Percentiles rank a stretch among this genome's conserved stretches.
phyloP scores from a whole-genome alignment of 139 green algal species.

The Coccomyxa sp. region DNA sequence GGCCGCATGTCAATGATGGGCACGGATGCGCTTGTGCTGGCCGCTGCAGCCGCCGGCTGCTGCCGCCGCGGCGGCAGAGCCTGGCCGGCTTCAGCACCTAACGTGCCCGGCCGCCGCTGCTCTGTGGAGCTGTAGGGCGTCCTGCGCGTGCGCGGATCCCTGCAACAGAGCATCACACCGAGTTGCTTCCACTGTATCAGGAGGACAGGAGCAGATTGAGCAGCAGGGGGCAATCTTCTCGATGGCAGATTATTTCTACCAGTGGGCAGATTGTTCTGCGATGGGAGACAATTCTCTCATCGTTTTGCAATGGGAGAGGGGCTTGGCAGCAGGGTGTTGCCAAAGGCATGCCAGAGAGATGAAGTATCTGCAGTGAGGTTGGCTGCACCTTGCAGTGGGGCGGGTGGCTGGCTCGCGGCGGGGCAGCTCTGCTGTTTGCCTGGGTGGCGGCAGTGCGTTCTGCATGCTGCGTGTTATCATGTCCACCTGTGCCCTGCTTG shows the following conservation, averaged over 20 bases:
- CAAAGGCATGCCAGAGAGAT: neutral
- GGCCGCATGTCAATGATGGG: neutral
- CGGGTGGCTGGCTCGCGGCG: neutral
- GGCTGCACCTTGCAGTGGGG: neutral
- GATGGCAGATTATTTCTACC: too few species aligned
- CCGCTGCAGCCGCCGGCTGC: neutral
- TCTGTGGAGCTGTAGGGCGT: neutral
- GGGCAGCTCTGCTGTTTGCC: neutral
- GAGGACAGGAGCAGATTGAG: neutral
- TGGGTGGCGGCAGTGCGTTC: neutral
- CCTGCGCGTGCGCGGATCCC: neutral
- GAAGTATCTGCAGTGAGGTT: too few species aligned
- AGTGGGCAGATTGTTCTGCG: too few species aligned
- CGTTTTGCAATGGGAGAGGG: too few species aligned
- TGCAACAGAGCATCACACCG: neutral
- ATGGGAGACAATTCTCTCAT: too few species aligned
- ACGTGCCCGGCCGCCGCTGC: neutral
- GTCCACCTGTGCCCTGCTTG: neutral
- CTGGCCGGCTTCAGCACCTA: too few species aligned
- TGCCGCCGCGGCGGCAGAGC: neutral
- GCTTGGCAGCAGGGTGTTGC: neutral
- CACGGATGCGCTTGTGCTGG: neutral
- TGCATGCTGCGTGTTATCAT: neutral
- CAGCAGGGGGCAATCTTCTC: neutral
- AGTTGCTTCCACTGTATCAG: neutral